These are phyloP conservation scores for Hyphopichia burtonii DNA, from an alignment of 1,139 yeast species.

Conservation along the genomic window DNA sequence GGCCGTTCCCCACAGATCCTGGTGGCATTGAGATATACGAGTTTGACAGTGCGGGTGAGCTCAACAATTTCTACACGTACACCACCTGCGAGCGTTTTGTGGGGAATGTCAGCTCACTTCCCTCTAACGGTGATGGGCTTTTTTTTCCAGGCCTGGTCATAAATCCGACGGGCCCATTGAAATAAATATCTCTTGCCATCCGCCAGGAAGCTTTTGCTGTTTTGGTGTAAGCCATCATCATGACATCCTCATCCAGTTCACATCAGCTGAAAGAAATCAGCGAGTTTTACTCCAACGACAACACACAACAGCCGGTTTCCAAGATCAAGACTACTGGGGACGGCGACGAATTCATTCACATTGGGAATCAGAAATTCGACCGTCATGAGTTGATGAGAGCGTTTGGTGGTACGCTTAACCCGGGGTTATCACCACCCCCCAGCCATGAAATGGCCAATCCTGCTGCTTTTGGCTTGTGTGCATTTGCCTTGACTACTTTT, in stretches of 20 bases:
- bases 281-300: slow-evolving; percentile 1
- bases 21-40: too few relatives aligned
- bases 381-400: slow-evolving; percentile 30
- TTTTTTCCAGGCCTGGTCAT: too few relatives aligned
- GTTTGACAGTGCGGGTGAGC: too few relatives aligned
- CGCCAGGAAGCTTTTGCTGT: too few relatives aligned
- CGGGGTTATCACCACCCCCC: slow-evolving; percentile 38
- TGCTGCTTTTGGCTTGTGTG: slow-evolving; percentile 59
- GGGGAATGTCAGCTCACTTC: too few relatives aligned
- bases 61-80: too few relatives aligned
- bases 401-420: slow-evolving; percentile 36
- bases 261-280: slow-evolving; percentile 4
- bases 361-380: slow-evolving; percentile 25
- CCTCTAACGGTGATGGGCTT: too few relatives aligned
- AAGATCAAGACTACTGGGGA: slow-evolving; percentile 16
- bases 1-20: too few relatives aligned
- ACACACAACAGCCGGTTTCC: slow-evolving; percentile 5
- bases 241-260: slow-evolving; percentile 1
- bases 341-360: slow-evolving; percentile 22
- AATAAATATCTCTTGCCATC: too few relatives aligned
- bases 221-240: neutral
- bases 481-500: slow-evolving; percentile 52
- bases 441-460: slow-evolving; percentile 50
- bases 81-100: too few relatives aligned
- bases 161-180: too few relatives aligned